phyloP scores from a whole-genome alignment of 257 asterid genomes.

The Fraxinus cuspidata region DNA sequence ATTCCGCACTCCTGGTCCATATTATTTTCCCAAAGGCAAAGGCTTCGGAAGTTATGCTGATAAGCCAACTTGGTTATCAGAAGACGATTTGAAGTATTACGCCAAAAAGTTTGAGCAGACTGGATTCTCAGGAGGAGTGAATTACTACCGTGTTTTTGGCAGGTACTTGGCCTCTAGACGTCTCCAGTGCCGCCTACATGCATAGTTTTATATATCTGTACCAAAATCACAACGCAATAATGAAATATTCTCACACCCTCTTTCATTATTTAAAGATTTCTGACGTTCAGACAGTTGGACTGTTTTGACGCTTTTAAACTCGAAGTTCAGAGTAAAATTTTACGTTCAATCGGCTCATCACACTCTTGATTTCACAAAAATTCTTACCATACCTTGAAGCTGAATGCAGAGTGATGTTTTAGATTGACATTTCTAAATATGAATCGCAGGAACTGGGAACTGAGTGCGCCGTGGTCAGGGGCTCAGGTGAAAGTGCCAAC shows the following conservation, averaged over 20 bases:
- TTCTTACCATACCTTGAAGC: neutral
- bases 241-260: neutral
- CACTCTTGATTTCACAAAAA: no score
- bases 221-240: no score
- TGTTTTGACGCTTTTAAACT: no score
- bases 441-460: conserved; percentile 60
- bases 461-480: conserved; percentile 63
- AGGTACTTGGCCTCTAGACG: conserved; percentile 27
- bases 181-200: no score
- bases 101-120: conserved; percentile 48
- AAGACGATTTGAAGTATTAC: conserved; percentile 67
- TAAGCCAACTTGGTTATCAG: conserved; percentile 64
- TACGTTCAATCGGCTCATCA: no score
- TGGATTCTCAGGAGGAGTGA: conserved; percentile 80
- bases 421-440: neutral
- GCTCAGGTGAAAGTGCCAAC: conserved; percentile 59
- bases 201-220: no score
- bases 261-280: no score
- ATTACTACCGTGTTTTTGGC: conserved; percentile 65
- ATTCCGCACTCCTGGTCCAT: conserved; percentile 48
- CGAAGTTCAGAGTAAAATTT: no score
- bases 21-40: conserved; percentile 63
- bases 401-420: neutral
- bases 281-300: no score
- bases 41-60: conserved; percentile 42